Evolutionary conservation across 1,139 yeast genomes (phyloP).

Genomic region (Debaryomycetaceae sp.): DNA sequence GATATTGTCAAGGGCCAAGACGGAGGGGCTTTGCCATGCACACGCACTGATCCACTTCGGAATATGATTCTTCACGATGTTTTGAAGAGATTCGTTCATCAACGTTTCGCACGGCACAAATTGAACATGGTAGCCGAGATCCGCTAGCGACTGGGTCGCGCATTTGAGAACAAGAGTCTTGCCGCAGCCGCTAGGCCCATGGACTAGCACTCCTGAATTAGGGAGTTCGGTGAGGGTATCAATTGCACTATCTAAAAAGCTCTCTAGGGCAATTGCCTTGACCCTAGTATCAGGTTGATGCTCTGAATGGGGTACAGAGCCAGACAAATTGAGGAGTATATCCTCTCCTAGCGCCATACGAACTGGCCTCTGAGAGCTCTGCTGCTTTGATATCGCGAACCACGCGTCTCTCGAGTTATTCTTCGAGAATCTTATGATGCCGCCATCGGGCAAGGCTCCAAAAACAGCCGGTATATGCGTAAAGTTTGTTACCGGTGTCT

Average conservation of each 20-base stretch:
- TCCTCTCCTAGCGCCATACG: constrained; percentile 45
- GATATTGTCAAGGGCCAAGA: constrained; percentile 70
- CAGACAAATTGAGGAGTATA: constrained; percentile 22
- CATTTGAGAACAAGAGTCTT: constrained; percentile 44
- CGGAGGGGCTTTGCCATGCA: constrained; percentile 72
- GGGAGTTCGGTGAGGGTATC: constrained; percentile 36
- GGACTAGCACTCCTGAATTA: constrained; percentile 43
- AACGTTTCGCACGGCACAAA: constrained; percentile 41
- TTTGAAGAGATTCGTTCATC: constrained; percentile 45
- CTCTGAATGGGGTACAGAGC: constrained; percentile 34
- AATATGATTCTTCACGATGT: constrained; percentile 32
- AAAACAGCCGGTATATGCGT: constrained; percentile 40
- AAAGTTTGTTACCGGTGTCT: constrained; percentile 29
- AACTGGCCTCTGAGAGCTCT: constrained; percentile 13
- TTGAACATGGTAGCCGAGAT: constrained; percentile 31
- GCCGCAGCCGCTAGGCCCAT: constrained; percentile 78
- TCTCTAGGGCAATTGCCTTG: constrained; percentile 50
- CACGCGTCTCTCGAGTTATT: constrained; percentile 34
- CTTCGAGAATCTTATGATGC: constrained; percentile 42
- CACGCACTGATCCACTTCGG: constrained; percentile 47
- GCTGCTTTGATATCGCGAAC: constrained; percentile 15
- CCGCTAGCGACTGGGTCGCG: constrained; percentile 18
- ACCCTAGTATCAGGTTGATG: constrained; percentile 4
- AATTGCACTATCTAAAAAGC: constrained; percentile 28
- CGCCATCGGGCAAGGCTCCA: constrained; percentile 49